Evolutionary conservation across 495 filamentous ascomycete genomes (phyloP).

Genomic region (Tuber melanosporum): DNA sequence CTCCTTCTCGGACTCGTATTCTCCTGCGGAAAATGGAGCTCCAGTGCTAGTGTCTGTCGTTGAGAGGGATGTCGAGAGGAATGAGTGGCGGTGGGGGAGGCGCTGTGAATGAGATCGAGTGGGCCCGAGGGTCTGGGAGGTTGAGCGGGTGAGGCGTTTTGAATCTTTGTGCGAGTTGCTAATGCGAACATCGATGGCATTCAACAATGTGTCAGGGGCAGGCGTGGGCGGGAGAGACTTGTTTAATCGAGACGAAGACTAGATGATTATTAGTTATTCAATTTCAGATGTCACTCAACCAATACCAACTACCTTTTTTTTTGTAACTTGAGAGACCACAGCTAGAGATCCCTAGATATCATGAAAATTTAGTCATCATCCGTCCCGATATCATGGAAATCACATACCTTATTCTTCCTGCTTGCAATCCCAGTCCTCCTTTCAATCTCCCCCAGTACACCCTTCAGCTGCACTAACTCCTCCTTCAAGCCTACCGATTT

Average conservation of each 20-base stretch:
- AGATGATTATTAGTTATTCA: neutral
- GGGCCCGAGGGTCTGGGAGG: conserved; percentile 15
- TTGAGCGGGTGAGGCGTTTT: conserved; percentile 1
- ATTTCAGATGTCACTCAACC: neutral
- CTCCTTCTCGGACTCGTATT: conserved; percentile 4
- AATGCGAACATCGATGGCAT: conserved; percentile 23
- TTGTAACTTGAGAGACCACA: conserved; percentile 12
- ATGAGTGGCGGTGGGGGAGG: conserved; percentile 2
- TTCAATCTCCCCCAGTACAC: conserved; percentile 71
- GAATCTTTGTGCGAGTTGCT: conserved; percentile 4
- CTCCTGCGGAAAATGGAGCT: conserved; percentile 11
- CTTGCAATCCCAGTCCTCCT: conserved; percentile 66
- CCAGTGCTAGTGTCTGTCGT: conserved; percentile 17
- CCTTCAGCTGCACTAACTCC: conserved; percentile 57
- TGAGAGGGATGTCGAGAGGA: neutral
- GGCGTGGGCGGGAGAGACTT: conserved; percentile 31
- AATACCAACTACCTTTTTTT: conserved; percentile 21
- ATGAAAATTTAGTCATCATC: neutral
- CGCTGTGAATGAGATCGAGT: neutral
- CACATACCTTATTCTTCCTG: conserved; percentile 34
- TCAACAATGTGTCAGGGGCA: conserved; percentile 19
- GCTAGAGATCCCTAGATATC: conserved; percentile 7
- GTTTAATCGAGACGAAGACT: conserved; percentile 11
- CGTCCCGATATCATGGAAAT: neutral
- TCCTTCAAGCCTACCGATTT: conserved; percentile 57